Conservation (phyloP, 2,329 filamentous ascomycete genomes). For the Phoma herbarum region DNA sequence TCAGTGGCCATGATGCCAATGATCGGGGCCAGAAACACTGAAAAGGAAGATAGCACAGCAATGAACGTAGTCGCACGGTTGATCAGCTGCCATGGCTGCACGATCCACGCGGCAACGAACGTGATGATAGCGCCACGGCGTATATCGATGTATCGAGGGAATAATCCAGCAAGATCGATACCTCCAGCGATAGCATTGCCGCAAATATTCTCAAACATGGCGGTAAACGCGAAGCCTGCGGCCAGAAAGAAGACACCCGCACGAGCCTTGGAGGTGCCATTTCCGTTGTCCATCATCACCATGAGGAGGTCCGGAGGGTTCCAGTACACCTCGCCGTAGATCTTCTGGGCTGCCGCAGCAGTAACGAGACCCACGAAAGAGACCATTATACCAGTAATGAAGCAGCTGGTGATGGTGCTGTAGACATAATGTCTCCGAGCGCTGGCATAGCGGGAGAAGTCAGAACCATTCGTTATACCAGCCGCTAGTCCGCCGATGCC, state of each 20-base stretch:
- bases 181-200: slow-evolving; percentile 48
- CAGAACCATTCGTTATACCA: slow-evolving; percentile 55
- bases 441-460: slow-evolving; percentile 57
- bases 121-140: slow-evolving; percentile 49
- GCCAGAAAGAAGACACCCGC: slow-evolving; percentile 50
- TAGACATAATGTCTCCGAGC: slow-evolving; percentile 48
- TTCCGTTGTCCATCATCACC: slow-evolving; percentile 56
- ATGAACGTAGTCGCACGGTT: slow-evolving; percentile 50
- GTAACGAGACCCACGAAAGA: slow-evolving; percentile 55
- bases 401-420: slow-evolving; percentile 53
- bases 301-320: slow-evolving; percentile 56
- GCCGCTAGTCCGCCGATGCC: slow-evolving; percentile 54
- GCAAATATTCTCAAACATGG: slow-evolving; percentile 55
- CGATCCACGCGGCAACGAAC: slow-evolving; percentile 47
- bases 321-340: slow-evolving; percentile 51
- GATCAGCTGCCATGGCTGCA: slow-evolving; percentile 52
- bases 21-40: slow-evolving; percentile 53
- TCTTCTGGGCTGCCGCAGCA: slow-evolving; percentile 52
- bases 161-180: slow-evolving; percentile 49
- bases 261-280: slow-evolving; percentile 51
- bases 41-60: slow-evolving; percentile 54
- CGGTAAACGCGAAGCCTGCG: slow-evolving; percentile 48
- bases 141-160: slow-evolving; percentile 48
- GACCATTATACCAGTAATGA: slow-evolving; percentile 54
- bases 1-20: slow-evolving; percentile 53